Percentiles rank a stretch among this genome's conserved stretches.
These are phyloP conservation scores for Solanum dulcamara DNA, from an alignment of 257 asterid species.

Conservation along the genomic window DNA sequence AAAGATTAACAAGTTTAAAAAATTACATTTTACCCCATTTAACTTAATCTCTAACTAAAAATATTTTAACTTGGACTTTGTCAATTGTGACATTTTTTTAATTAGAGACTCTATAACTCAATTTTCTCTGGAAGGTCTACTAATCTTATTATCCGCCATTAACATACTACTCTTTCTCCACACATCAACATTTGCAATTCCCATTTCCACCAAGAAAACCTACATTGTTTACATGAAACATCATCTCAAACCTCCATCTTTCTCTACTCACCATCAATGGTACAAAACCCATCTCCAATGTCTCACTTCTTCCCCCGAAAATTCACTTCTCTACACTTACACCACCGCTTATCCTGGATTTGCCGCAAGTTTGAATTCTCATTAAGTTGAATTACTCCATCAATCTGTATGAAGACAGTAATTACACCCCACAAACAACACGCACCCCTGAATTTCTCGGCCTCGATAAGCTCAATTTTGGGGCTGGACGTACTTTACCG, in stretches of 20 bases:
- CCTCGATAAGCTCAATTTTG: constrained; percentile 2
- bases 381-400: constrained; percentile 23
- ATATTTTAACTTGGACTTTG: too few relatives aligned
- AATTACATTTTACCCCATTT: too few relatives aligned
- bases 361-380: constrained; percentile 17
- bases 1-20: too few relatives aligned
- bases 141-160: background rate
- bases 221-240: constrained; percentile 34
- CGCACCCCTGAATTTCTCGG: constrained; percentile 37
- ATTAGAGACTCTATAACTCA: too few relatives aligned
- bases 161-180: constrained; percentile 5
- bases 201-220: background rate
- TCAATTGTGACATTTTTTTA: too few relatives aligned
- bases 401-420: constrained; percentile 23
- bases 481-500: constrained; percentile 11
- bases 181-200: background rate
- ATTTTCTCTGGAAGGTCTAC: too few relatives aligned
- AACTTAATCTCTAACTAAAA: too few relatives aligned
- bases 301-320: background rate
- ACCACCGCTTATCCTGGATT: constrained; percentile 23
- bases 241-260: constrained; percentile 19
- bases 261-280: constrained; percentile 26
- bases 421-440: constrained; percentile 29
- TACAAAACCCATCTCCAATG: constrained; percentile 10
- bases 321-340: constrained; percentile 23